Conservation (phyloP, 208 protist genomes). For the Trypanosomatidae sp. region DNA sequence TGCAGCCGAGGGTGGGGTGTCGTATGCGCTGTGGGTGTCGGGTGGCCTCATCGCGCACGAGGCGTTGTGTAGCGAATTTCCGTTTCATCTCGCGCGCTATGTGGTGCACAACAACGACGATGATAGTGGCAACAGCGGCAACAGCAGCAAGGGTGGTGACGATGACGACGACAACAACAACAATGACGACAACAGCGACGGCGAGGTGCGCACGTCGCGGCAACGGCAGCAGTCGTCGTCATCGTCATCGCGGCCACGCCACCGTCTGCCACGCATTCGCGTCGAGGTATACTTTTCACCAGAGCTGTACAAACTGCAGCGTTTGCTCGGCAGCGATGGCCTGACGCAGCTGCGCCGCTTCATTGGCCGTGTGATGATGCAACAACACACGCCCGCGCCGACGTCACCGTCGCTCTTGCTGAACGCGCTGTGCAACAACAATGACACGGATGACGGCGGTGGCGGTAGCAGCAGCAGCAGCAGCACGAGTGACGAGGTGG, state of each 20-base stretch:
- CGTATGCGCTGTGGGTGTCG: constrained; percentile 71
- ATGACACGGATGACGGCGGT: constrained; percentile 13
- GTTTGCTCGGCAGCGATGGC: constrained; percentile 36
- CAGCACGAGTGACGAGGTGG: not conserved
- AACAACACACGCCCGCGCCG: constrained; percentile 62
- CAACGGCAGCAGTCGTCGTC: not conserved
- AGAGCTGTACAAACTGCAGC: constrained; percentile 55
- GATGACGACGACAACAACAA: not conserved
- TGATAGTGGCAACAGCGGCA: not conserved
- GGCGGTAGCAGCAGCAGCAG: too few relatives aligned
- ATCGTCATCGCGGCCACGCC: not conserved
- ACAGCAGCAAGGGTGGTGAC: constrained; percentile 1
- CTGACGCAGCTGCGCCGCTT: constrained; percentile 50
- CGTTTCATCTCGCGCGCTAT: constrained; percentile 74
- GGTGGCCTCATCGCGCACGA: constrained; percentile 51
- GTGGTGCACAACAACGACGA: constrained; percentile 5
- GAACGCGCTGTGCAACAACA: constrained; percentile 17
- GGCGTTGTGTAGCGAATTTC: constrained; percentile 45
- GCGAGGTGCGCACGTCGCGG: not conserved
- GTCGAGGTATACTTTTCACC: constrained; percentile 81
- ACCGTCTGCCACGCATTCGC: constrained; percentile 29
- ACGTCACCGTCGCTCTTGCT: constrained; percentile 47
- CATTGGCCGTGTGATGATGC: constrained; percentile 57
- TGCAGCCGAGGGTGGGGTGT: constrained; percentile 48
- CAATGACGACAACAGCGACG: not conserved